A percentile compares a stretch with the other conserved stretches of the same genome.
phyloP scores from a whole-genome alignment of 2,329 filamentous ascomycete species.

The Diaporthe citriasiana region DNA sequence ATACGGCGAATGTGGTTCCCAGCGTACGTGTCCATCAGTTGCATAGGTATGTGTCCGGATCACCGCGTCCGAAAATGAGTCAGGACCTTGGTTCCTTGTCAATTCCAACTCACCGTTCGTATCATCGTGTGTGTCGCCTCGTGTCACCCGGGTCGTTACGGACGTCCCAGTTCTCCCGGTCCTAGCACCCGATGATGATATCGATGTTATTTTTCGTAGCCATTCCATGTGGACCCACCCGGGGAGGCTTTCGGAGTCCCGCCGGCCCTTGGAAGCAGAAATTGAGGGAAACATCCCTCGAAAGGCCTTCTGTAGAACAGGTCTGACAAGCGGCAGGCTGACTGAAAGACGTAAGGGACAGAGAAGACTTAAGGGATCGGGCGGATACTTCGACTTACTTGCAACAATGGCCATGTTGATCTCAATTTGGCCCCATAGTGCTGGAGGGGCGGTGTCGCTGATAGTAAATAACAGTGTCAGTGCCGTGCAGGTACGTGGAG shows the following conservation, averaged over 20 bases:
- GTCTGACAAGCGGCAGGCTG: slow-evolving; percentile 18
- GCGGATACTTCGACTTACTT: not conserved
- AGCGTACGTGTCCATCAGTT: not conserved
- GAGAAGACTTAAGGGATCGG: no score
- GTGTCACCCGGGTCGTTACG: not conserved
- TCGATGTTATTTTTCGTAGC: slow-evolving; percentile 22
- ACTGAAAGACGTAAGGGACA: not conserved
- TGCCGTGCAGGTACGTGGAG: not conserved
- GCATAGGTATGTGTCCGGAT: slow-evolving; percentile 3
- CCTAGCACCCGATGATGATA: not conserved
- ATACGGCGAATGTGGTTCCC: not conserved
- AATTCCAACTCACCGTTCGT: not conserved
- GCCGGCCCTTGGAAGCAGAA: not conserved
- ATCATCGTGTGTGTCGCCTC: not conserved
- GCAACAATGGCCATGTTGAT: slow-evolving; percentile 32
- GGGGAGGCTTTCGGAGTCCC: not conserved
- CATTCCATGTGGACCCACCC: slow-evolving; percentile 30
- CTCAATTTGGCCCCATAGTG: slow-evolving; percentile 27
- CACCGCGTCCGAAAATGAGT: not conserved
- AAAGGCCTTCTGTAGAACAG: slow-evolving; percentile 10
- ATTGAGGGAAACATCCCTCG: not conserved
- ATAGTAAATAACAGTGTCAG: not conserved
- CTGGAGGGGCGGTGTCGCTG: slow-evolving; percentile 28
- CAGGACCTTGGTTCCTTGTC: not conserved
- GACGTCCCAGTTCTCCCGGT: not conserved